These are phyloP conservation scores for Podaxis rugospora DNA, from an alignment of 768 basidiomycete species.

Conservation along the genomic window DNA sequence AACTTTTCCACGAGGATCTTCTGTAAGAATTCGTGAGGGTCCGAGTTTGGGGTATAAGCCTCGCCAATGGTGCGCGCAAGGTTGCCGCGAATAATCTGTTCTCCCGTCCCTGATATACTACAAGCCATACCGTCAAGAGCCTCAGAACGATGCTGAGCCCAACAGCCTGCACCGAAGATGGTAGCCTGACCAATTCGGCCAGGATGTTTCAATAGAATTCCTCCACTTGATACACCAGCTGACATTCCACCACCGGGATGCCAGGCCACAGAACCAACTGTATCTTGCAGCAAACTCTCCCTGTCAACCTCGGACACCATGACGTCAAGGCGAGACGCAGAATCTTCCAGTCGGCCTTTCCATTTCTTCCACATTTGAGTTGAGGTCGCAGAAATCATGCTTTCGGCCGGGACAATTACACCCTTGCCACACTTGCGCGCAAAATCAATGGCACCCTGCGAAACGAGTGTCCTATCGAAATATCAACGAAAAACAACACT, in stretches of 20 bases:
- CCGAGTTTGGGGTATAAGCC: slow-evolving; percentile 18
- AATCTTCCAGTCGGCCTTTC: slow-evolving; percentile 39
- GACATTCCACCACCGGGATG: slow-evolving; percentile 41
- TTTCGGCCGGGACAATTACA: slow-evolving; percentile 36
- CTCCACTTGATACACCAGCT: slow-evolving; percentile 82
- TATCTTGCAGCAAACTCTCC: slow-evolving; percentile 56
- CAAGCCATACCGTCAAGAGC: slow-evolving; percentile 46
- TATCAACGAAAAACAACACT: neutral
- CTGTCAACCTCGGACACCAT: slow-evolving; percentile 7
- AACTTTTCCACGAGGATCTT: slow-evolving; percentile 43
- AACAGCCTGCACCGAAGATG: slow-evolving; percentile 71
- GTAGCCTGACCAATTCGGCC: slow-evolving; percentile 82
- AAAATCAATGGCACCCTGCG: slow-evolving; percentile 57
- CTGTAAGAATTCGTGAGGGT: slow-evolving; percentile 54
- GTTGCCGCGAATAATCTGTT: slow-evolving; percentile 56
- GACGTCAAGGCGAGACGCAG: neutral
- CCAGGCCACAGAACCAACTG: slow-evolving; percentile 74
- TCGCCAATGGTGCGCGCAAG: slow-evolving; percentile 57
- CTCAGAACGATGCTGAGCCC: slow-evolving; percentile 43
- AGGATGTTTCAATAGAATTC: slow-evolving; percentile 69
- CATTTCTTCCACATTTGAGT: slow-evolving; percentile 55
- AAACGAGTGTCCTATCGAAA: slow-evolving; percentile 51
- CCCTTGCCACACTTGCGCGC: slow-evolving; percentile 24
- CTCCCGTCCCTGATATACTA: slow-evolving; percentile 77
- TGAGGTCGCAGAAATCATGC: slow-evolving; percentile 48